Evolutionary conservation across 2,329 filamentous ascomycete species (phyloP).

Genomic region (Fonsecaea pugnacius): DNA sequence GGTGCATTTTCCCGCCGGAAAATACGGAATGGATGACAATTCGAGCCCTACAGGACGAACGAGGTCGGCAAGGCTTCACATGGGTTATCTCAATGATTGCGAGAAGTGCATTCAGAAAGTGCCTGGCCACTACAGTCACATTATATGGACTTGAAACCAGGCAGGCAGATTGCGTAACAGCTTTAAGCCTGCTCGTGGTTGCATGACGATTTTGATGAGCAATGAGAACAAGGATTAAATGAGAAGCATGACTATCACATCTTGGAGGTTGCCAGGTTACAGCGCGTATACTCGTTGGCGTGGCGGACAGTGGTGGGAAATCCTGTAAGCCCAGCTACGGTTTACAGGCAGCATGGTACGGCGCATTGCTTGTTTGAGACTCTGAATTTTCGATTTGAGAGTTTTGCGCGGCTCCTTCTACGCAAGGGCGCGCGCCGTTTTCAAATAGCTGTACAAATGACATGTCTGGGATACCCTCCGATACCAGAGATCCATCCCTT

Average conservation of each 20-base stretch:
- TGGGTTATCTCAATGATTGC: slow-evolving; percentile 77
- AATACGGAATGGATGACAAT: slow-evolving; percentile 23
- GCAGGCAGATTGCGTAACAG: background rate
- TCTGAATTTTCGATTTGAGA: background rate
- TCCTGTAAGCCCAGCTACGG: background rate
- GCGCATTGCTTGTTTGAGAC: slow-evolving; percentile 1
- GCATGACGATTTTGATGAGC: slow-evolving; percentile 3
- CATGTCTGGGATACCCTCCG: slow-evolving; percentile 4
- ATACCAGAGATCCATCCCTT: background rate
- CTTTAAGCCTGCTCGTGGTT: background rate
- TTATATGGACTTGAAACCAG: slow-evolving; percentile 54
- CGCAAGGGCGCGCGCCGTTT: background rate
- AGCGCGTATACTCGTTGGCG: background rate
- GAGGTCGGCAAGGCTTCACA: slow-evolving; percentile 63
- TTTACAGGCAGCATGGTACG: background rate
- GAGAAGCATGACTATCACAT: slow-evolving; percentile 20
- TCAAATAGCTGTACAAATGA: slow-evolving; percentile 17
- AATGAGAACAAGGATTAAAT: slow-evolving; percentile 11
- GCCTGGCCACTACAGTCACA: slow-evolving; percentile 80
- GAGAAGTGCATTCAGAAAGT: slow-evolving; percentile 76
- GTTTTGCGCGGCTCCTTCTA: background rate
- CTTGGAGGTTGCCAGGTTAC: background rate
- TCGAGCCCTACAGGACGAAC: slow-evolving; percentile 22
- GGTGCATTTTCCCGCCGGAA: slow-evolving; percentile 7
- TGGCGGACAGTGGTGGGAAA: background rate